phyloP scores from a whole-genome alignment of 2,329 filamentous ascomycete genomes.

The Diaporthe nobilis region DNA sequence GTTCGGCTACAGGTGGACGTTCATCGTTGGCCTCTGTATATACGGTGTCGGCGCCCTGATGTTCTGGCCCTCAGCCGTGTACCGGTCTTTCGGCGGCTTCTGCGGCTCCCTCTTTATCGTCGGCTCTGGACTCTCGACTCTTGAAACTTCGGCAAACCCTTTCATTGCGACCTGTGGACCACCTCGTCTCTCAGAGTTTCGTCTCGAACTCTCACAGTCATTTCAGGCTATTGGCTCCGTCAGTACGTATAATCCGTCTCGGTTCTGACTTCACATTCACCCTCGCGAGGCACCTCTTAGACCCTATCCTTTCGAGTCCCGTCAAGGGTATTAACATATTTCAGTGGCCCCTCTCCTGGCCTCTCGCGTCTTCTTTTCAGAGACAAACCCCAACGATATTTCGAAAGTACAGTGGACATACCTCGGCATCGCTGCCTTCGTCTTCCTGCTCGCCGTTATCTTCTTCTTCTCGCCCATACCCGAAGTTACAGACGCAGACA shows the following conservation, averaged over 20 bases:
- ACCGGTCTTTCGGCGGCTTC: constrained; percentile 79
- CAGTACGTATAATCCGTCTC: constrained; percentile 41
- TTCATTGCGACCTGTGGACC: constrained; percentile 72
- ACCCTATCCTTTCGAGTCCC: not conserved
- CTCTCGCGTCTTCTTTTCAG: constrained; percentile 78
- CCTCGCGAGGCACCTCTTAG: not conserved
- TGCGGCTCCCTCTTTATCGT: constrained; percentile 79
- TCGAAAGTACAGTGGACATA: constrained; percentile 82
- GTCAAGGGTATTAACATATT: not conserved
- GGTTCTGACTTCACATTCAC: not conserved
- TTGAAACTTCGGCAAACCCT: constrained; percentile 82
- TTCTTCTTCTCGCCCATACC: constrained; percentile 78
- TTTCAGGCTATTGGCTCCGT: constrained; percentile 82
- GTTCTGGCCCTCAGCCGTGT: constrained; percentile 68
- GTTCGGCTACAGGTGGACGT: constrained; percentile 74
- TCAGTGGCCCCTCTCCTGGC: constrained; percentile 76
- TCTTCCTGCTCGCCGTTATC: constrained; percentile 72
- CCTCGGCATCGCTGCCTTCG: constrained; percentile 78
- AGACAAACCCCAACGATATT: constrained; percentile 68
- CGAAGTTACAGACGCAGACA: constrained; percentile 79
- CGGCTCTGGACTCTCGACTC: constrained; percentile 77
- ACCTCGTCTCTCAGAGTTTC: constrained; percentile 77
- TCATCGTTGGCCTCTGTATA: constrained; percentile 74
- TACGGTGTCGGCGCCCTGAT: constrained; percentile 71
- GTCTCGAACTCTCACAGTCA: constrained; percentile 81